Percentiles rank a stretch among this genome's conserved stretches.
Conservation (phyloP, 2,329 filamentous ascomycete genomes). For the Fusarium foetens region DNA sequence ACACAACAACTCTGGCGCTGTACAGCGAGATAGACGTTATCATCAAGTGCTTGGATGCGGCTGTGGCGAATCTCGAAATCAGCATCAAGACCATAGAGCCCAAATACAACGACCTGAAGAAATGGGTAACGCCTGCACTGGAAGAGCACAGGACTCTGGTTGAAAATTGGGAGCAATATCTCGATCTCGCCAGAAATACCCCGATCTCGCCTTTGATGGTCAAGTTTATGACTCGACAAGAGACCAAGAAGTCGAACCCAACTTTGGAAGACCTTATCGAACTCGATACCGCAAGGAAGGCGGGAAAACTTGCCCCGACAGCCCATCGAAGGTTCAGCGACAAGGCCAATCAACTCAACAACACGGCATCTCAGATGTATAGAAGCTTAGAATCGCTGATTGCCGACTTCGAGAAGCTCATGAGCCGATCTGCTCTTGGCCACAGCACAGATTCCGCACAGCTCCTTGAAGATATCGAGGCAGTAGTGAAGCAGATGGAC, state of each 20-base stretch:
- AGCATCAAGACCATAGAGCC: constrained; percentile 78
- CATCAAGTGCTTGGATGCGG: constrained; percentile 82
- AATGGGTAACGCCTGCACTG: constrained; percentile 75
- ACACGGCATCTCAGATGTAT: constrained; percentile 68
- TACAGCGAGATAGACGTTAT: constrained; percentile 81
- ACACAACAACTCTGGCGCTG: constrained; percentile 69
- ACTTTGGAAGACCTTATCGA: constrained; percentile 83
- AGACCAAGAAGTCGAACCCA: constrained; percentile 58
- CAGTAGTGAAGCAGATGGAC: constrained; percentile 85
- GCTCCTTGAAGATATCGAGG: constrained; percentile 85
- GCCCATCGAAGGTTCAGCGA: constrained; percentile 68
- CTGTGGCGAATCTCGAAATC: constrained; percentile 83
- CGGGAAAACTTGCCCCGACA: constrained; percentile 71
- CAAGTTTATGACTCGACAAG: constrained; percentile 67
- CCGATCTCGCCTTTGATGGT: constrained; percentile 74
- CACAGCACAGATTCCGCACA: constrained; percentile 72
- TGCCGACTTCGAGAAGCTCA: constrained; percentile 69
- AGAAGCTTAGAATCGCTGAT: constrained; percentile 70
- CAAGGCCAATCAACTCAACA: constrained; percentile 70
- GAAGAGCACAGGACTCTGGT: constrained; percentile 74
- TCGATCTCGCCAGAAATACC: constrained; percentile 71
- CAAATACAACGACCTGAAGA: constrained; percentile 75
- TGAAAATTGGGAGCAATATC: constrained; percentile 73
- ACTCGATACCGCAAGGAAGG: constrained; percentile 75
- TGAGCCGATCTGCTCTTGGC: constrained; percentile 63